Conservation (phyloP, 495 filamentous ascomycete species). For the Xylaria telfairii region DNA sequence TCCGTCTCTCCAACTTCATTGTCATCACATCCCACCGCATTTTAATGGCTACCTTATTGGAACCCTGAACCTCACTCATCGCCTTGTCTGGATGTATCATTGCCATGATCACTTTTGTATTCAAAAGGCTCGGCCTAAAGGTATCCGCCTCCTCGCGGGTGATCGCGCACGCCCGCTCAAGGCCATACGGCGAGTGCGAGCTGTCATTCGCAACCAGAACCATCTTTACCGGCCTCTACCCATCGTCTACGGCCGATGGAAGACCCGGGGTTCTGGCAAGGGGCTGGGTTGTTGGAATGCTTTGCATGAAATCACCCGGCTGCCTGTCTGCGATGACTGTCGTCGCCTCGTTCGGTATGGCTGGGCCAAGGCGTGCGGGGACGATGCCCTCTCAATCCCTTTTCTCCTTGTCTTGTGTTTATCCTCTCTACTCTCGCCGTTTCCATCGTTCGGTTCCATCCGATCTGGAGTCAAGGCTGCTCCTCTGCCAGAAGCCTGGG, state of each 20-base stretch:
- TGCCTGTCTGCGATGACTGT: conserved; percentile 26
- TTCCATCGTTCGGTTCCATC: background rate
- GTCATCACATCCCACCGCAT: background rate
- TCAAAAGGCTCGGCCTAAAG: conserved; percentile 22
- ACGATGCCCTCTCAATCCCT: conserved; percentile 21
- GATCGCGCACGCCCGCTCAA: conserved; percentile 26
- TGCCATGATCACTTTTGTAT: conserved; percentile 1
- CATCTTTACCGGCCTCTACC: conserved; percentile 24
- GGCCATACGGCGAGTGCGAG: conserved; percentile 24
- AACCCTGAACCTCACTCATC: background rate
- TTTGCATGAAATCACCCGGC: conserved; percentile 12
- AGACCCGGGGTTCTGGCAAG: conserved; percentile 27
- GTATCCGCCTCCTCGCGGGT: conserved; percentile 26
- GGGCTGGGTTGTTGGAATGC: conserved; percentile 18
- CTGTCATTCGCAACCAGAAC: conserved; percentile 24
- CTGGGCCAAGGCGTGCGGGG: conserved; percentile 25
- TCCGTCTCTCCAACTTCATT: background rate
- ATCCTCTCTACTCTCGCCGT: background rate
- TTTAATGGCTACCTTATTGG: conserved; percentile 4
- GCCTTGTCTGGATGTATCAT: conserved; percentile 7
- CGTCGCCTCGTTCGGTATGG: conserved; percentile 22
- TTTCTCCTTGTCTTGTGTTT: background rate
- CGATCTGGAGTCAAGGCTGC: conserved; percentile 27
- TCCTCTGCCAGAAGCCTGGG: conserved; percentile 28
- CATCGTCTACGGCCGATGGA: conserved; percentile 27